phyloP scores from a whole-genome alignment of 331 rosid genomes.

The Cydonia oblonga region DNA sequence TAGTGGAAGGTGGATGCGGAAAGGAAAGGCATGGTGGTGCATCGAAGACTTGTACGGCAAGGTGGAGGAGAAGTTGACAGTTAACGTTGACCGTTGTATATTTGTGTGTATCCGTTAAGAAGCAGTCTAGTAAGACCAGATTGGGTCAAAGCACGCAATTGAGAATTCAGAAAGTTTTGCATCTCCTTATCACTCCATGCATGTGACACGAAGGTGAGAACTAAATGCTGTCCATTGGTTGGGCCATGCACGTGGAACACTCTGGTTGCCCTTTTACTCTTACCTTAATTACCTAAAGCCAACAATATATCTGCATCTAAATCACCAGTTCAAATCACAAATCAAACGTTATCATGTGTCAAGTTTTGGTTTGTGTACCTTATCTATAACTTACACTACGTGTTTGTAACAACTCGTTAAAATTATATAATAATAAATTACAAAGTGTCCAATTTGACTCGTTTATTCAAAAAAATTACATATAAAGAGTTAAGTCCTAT shows the following conservation, averaged over 20 bases:
- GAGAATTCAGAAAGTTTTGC: neutral
- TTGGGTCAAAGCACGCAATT: constrained; percentile 16
- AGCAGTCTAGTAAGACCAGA: constrained; percentile 10
- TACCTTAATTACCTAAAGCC: neutral
- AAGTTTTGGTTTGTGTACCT: neutral
- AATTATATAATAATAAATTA: too few species aligned
- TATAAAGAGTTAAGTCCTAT: too few species aligned
- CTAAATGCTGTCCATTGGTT: neutral
- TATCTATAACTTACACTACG: too few species aligned
- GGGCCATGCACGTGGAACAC: neutral
- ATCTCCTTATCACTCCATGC: neutral
- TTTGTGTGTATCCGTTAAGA: neutral
- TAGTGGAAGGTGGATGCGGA: neutral
- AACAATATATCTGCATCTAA: neutral
- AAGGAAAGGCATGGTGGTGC: neutral
- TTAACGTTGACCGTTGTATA: neutral
- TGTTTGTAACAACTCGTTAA: too few species aligned
- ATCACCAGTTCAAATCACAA: neutral
- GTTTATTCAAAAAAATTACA: too few species aligned
- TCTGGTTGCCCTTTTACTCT: neutral
- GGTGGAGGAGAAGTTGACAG: neutral
- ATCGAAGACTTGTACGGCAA: neutral
- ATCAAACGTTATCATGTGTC: neutral
- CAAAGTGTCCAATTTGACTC: neutral
- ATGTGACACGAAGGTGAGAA: neutral